phyloP scores from a whole-genome alignment of 192 early-diverging fungal species.

The Umbelopsis isabellina region DNA sequence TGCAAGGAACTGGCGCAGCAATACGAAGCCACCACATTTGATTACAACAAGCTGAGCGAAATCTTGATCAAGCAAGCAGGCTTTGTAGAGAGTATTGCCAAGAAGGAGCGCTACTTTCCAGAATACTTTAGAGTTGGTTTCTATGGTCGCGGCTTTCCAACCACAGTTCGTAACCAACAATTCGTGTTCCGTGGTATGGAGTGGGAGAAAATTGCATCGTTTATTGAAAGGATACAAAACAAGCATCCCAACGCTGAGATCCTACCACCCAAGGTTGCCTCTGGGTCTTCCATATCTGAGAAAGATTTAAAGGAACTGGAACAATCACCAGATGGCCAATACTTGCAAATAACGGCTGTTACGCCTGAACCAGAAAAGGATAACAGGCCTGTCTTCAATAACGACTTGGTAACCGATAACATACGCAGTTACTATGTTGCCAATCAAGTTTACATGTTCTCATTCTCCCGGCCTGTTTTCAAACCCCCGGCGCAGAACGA shows the following conservation, averaged over 20 bases:
- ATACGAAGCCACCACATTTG: constrained; percentile 57
- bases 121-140: constrained; percentile 78
- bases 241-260: constrained; percentile 64
- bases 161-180: constrained; percentile 59
- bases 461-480: constrained; percentile 65
- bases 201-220: constrained; percentile 77
- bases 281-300: constrained; percentile 30
- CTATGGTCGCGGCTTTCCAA: constrained; percentile 64
- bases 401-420: constrained; percentile 46
- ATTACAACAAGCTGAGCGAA: constrained; percentile 59
- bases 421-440: constrained; percentile 65
- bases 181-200: constrained; percentile 72
- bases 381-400: constrained; percentile 16
- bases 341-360: constrained; percentile 71
- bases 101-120: constrained; percentile 55
- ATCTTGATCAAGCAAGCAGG: constrained; percentile 59
- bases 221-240: constrained; percentile 70
- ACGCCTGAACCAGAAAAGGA: constrained; percentile 57
- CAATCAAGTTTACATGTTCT: constrained; percentile 69
- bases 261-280: constrained; percentile 45
- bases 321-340: constrained; percentile 47
- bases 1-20: constrained; percentile 64
- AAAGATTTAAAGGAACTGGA: constrained; percentile 51
- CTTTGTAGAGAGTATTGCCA: constrained; percentile 51
- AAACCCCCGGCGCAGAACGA: constrained; percentile 19